phyloP scores from a whole-genome alignment of 1,284 basidiomycete species.

The Porodaedalea pini region DNA sequence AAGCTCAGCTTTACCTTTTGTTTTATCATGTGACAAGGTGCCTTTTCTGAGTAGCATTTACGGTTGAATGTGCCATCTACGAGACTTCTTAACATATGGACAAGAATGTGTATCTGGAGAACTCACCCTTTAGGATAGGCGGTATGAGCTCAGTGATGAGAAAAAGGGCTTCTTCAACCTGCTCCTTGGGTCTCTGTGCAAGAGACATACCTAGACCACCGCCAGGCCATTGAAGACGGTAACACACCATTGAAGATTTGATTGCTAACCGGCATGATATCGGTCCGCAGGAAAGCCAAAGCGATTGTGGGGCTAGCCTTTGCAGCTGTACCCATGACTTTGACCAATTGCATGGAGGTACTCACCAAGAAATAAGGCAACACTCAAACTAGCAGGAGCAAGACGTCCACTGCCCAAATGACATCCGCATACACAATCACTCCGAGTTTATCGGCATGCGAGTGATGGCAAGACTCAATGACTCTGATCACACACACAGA shows the following conservation, averaged over 20 bases:
- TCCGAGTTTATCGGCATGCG: slow-evolving; percentile 82
- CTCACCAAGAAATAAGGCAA: slow-evolving; percentile 81
- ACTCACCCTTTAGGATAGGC: slow-evolving; percentile 83
- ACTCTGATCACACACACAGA: slow-evolving; percentile 90
- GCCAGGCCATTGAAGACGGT: slow-evolving; percentile 78
- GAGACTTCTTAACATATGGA: too few species aligned
- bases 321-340: slow-evolving; percentile 81
- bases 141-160: slow-evolving; percentile 88
- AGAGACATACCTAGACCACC: slow-evolving; percentile 92
- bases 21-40: slow-evolving; percentile 67
- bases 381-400: slow-evolving; percentile 83
- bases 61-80: slow-evolving; percentile 91
- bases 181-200: slow-evolving; percentile 94
- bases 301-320: slow-evolving; percentile 85
- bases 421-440: slow-evolving; percentile 77
- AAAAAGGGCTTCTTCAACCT: slow-evolving; percentile 87
- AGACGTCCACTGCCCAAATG: slow-evolving; percentile 77
- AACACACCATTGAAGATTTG: slow-evolving; percentile 91
- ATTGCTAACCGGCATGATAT: slow-evolving; percentile 86
- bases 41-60: slow-evolving; percentile 85
- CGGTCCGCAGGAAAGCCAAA: slow-evolving; percentile 80
- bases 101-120: too few species aligned
- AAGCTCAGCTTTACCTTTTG: slow-evolving; percentile 73
- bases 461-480: slow-evolving; percentile 85
- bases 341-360: slow-evolving; percentile 86